These are phyloP conservation scores for Podaxis pistillaris DNA, from an alignment of 768 basidiomycete genomes.

Conservation along the genomic window DNA sequence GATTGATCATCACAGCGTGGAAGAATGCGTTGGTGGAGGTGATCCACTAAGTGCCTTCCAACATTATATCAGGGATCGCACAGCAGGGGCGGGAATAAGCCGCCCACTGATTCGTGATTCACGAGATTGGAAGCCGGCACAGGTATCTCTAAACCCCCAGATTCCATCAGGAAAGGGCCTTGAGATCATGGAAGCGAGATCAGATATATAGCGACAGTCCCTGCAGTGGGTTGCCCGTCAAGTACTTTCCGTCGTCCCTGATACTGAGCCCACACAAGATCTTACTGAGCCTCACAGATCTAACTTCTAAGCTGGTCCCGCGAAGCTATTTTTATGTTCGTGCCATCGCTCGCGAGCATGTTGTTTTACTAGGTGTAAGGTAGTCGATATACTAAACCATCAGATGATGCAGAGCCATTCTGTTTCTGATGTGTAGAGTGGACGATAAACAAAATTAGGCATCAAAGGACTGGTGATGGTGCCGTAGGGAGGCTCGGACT, in stretches of 20 bases:
- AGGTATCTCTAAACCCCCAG: not conserved
- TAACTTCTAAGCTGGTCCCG: not conserved
- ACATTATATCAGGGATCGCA: not conserved
- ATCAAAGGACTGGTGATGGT: not conserved
- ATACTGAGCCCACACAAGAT: not conserved
- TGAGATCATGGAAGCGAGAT: not conserved
- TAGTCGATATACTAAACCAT: not conserved
- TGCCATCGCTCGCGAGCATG: not conserved
- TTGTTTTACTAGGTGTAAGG: not conserved
- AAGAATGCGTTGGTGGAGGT: too few species aligned
- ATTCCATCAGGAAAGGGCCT: not conserved
- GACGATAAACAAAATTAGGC: not conserved
- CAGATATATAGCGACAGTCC: not conserved
- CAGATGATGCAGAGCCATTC: constrained; percentile 4
- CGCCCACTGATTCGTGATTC: not conserved
- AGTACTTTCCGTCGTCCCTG: not conserved
- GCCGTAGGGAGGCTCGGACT: too few species aligned
- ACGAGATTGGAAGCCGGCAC: not conserved
- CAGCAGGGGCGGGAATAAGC: not conserved
- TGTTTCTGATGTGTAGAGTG: constrained; percentile 26
- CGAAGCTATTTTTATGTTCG: not conserved
- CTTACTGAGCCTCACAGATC: not conserved
- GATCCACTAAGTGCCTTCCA: too few species aligned
- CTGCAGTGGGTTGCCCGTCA: not conserved
- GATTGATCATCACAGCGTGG: too few species aligned